These are phyloP conservation scores for Aspergillus luchuensis DNA, from an alignment of 2,329 filamentous ascomycete genomes.

Conservation along the genomic window DNA sequence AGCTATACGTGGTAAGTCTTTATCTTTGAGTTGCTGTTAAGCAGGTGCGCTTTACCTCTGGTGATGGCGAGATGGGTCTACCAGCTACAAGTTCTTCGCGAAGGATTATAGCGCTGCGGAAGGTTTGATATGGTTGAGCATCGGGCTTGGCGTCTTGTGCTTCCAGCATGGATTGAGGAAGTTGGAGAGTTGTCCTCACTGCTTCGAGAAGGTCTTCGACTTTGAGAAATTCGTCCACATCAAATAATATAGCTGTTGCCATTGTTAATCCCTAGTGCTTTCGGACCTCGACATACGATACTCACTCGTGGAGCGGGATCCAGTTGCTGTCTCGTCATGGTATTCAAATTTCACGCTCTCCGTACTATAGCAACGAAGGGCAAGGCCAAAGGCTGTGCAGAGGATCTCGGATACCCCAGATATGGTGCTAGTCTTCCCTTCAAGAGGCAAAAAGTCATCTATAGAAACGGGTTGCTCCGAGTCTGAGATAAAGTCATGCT, in stretches of 20 bases:
- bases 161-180: not conserved
- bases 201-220: not conserved
- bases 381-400: not conserved
- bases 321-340: not conserved
- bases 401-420: not conserved
- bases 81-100: not conserved
- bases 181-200: not conserved
- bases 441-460: not conserved
- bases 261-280: no score
- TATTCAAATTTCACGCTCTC: not conserved
- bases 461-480: not conserved
- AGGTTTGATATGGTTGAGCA: not conserved
- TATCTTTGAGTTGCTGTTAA: not conserved
- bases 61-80: not conserved
- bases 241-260: not conserved
- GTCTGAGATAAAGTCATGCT: no score
- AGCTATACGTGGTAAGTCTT: not conserved
- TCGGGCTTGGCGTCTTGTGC: no score
- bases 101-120: not conserved
- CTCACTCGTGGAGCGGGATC: not conserved
- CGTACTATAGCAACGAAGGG: not conserved
- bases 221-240: not conserved
- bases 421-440: not conserved
- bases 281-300: not conserved
- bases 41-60: not conserved